These are phyloP conservation scores for Syzygium grande DNA, from an alignment of 345 rosid species.

Conservation along the genomic window DNA sequence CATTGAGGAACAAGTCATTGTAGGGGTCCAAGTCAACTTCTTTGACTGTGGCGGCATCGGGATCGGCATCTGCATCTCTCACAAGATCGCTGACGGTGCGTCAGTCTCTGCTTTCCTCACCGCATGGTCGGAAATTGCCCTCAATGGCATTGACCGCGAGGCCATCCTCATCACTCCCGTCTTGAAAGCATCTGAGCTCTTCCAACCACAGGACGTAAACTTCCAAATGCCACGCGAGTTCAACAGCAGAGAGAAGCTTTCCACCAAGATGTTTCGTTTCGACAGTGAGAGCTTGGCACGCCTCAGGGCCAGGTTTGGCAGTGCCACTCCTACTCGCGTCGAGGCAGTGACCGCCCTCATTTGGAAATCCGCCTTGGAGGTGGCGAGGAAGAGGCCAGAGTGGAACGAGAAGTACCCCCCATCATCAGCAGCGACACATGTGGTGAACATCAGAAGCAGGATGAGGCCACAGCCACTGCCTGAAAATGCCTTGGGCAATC, in stretches of 20 bases:
- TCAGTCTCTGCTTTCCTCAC: not conserved
- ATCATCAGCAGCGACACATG: slow-evolving; percentile 6
- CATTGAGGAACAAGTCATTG: not conserved
- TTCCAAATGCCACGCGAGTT: not conserved
- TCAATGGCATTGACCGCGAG: not conserved
- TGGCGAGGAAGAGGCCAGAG: not conserved
- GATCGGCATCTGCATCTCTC: slow-evolving; percentile 3
- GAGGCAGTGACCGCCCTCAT: not conserved
- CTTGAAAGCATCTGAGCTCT: not conserved
- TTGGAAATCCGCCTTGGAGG: not conserved
- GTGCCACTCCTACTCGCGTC: not conserved
- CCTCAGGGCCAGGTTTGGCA: not conserved
- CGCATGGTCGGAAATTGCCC: not conserved
- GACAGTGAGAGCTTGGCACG: not conserved
- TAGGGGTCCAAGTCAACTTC: not conserved
- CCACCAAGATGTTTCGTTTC: not conserved
- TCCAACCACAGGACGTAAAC: not conserved
- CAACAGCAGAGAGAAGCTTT: not conserved
- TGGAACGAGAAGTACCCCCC: not conserved
- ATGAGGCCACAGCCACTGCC: slow-evolving; percentile 10
- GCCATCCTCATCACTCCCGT: not conserved
- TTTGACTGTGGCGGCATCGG: slow-evolving; percentile 3
- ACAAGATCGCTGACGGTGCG: slow-evolving; percentile 3
- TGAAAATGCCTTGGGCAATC: slow-evolving; percentile 4
- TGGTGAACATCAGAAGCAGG: slow-evolving; percentile 9